Conservation (phyloP, 768 basidiomycete genomes). For the Boletus barrowsii region DNA sequence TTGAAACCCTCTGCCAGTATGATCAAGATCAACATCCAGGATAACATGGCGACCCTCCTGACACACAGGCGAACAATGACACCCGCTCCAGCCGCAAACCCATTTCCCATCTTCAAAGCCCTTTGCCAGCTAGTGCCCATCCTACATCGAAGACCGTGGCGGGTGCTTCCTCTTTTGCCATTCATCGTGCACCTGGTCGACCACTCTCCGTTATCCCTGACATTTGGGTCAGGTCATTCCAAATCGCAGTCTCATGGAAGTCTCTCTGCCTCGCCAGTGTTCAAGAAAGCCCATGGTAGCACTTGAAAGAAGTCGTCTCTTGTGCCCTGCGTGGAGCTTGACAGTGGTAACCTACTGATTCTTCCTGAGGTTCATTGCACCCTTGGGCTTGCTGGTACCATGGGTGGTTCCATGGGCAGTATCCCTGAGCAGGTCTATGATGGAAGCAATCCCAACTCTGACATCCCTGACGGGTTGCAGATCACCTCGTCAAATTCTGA, state of each 20-base stretch:
- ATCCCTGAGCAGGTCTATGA: conserved; percentile 46
- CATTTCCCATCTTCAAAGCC: conserved; percentile 56
- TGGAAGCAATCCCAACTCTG: conserved; percentile 65
- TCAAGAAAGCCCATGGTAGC: conserved; percentile 32
- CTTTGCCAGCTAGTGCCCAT: conserved; percentile 47
- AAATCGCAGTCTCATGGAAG: conserved; percentile 27
- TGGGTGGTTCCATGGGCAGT: conserved; percentile 58
- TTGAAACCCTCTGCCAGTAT: conserved; percentile 30
- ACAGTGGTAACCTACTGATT: conserved; percentile 36
- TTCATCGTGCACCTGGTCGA: conserved; percentile 26
- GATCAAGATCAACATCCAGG: conserved; percentile 23
- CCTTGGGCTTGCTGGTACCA: conserved; percentile 67
- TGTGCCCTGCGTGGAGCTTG: conserved; percentile 10
- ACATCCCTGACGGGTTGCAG: conserved; percentile 78
- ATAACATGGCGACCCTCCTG: conserved; percentile 19
- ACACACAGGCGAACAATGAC: conserved; percentile 55
- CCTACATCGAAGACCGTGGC: conserved; percentile 17
- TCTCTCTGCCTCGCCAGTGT: conserved; percentile 32
- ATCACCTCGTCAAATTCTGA: conserved; percentile 49
- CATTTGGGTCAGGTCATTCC: conserved; percentile 37
- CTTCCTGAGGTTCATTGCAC: conserved; percentile 50
- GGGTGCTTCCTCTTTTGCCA: conserved; percentile 26
- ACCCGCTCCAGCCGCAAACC: conserved; percentile 57
- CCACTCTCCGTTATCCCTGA: conserved; percentile 29
- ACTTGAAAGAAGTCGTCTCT: conserved; percentile 26